Percentiles rank a stretch among this genome's conserved stretches.
These are phyloP conservation scores for Leccinum broughii DNA, from an alignment of 768 basidiomycete genomes.

Conservation along the genomic window DNA sequence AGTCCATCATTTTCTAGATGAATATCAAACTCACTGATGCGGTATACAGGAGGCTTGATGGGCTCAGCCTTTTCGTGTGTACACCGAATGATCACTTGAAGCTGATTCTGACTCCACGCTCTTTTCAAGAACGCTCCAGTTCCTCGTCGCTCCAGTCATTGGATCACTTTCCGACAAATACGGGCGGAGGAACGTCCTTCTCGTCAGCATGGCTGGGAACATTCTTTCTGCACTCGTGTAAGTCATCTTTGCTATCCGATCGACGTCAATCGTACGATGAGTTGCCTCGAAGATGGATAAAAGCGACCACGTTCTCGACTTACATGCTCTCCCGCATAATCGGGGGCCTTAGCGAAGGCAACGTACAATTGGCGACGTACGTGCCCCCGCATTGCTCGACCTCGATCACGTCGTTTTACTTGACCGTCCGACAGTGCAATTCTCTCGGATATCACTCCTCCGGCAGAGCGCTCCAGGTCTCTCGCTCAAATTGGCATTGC, in stretches of 20 bases:
- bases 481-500: constrained; percentile 95
- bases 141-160: constrained; percentile 78
- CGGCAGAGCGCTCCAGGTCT: constrained; percentile 79
- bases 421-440: constrained; percentile 64
- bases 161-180: constrained; percentile 86
- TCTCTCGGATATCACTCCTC: constrained; percentile 85
- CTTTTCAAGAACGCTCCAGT: constrained; percentile 71
- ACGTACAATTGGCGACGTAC: constrained; percentile 94
- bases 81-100: constrained; percentile 31
- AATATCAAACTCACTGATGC: constrained; percentile 5
- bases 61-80: constrained; percentile 91
- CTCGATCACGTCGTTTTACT: background rate
- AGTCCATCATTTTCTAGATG: constrained; percentile 10
- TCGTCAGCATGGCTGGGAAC: constrained; percentile 91
- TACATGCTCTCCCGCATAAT: constrained; percentile 89
- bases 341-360: constrained; percentile 94
- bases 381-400: constrained; percentile 29
- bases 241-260: constrained; percentile 28
- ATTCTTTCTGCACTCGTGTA: constrained; percentile 86
- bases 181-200: constrained; percentile 81
- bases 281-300: constrained; percentile 66
- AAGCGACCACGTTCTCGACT: constrained; percentile 86
- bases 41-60: constrained; percentile 72
- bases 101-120: constrained; percentile 33
- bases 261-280: background rate